Evolutionary conservation across 805 yeast genomes (phyloP).

Genomic region (Clavispora santaluciae): DNA sequence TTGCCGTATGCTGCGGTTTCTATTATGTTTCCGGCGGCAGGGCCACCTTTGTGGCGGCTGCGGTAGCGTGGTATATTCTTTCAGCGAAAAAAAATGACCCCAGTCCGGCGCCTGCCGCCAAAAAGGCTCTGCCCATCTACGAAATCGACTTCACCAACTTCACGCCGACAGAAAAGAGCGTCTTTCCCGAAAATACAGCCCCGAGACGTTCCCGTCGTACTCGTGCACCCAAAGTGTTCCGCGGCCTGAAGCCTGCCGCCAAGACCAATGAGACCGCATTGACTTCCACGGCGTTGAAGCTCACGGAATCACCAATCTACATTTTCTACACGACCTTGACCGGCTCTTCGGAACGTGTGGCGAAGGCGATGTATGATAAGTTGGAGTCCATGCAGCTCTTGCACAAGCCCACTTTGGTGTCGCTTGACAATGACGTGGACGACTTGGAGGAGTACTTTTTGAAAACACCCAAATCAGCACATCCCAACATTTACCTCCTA

Average conservation of each 20-base stretch:
- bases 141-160: constrained; percentile 41
- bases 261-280: constrained; percentile 28
- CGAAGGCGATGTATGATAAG: constrained; percentile 43
- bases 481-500: constrained; percentile 56
- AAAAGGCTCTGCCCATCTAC: constrained; percentile 29
- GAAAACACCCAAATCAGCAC: constrained; percentile 44
- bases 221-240: constrained; percentile 39
- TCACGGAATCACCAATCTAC: constrained; percentile 52
- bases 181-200: constrained; percentile 10
- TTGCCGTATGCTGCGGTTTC: constrained; percentile 20
- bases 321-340: constrained; percentile 83
- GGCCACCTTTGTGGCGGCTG: constrained; percentile 29
- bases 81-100: not conserved
- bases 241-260: constrained; percentile 28
- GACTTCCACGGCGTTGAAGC: constrained; percentile 34
- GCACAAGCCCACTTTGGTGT: constrained; percentile 49
- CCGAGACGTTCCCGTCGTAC: constrained; percentile 14
- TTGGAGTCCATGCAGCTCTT: constrained; percentile 23
- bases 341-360: constrained; percentile 73
- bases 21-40: constrained; percentile 42
- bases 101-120: not conserved
- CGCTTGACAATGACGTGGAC: constrained; percentile 74
- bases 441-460: constrained; percentile 82
- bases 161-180: constrained; percentile 12
- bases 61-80: constrained; percentile 8